These are phyloP conservation scores for Euptelea pleiosperma DNA, from an alignment of 164 flowering plant genomes.

Conservation along the genomic window DNA sequence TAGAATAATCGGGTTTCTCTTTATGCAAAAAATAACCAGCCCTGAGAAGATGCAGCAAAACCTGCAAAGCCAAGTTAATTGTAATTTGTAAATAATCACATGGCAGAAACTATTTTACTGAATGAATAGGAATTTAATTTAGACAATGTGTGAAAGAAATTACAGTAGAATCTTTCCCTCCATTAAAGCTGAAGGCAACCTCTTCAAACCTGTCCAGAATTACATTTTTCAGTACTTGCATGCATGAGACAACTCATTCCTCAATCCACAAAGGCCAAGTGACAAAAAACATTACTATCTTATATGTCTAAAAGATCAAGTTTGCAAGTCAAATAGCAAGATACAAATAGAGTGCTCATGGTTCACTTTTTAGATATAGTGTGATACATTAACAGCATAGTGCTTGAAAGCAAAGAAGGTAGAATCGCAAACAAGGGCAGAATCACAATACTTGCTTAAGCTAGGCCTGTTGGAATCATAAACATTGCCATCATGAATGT, in stretches of 20 bases:
- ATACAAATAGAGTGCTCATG: no score
- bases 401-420: no score
- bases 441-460: no score
- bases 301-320: no score
- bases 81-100: slow-evolving; percentile 14
- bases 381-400: no score
- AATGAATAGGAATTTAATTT: not conserved
- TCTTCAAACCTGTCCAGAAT: slow-evolving; percentile 68
- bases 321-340: no score
- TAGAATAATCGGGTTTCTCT: slow-evolving; percentile 27
- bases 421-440: no score
- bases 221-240: slow-evolving; percentile 8
- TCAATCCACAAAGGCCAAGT: not conserved
- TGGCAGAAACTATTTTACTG: slow-evolving; percentile 4
- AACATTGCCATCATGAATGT: no score
- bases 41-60: slow-evolving; percentile 90
- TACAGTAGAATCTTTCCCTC: slow-evolving; percentile 99
- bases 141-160: slow-evolving; percentile 23
- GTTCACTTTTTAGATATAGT: no score
- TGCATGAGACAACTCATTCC: not conserved
- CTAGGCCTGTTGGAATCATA: no score
- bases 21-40: slow-evolving; percentile 84
- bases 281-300: no score
- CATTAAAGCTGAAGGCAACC: slow-evolving; percentile 98
- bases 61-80: slow-evolving; percentile 44